phyloP scores from a whole-genome alignment of 2,329 filamentous ascomycete species.

The Macrophomina tecta region DNA sequence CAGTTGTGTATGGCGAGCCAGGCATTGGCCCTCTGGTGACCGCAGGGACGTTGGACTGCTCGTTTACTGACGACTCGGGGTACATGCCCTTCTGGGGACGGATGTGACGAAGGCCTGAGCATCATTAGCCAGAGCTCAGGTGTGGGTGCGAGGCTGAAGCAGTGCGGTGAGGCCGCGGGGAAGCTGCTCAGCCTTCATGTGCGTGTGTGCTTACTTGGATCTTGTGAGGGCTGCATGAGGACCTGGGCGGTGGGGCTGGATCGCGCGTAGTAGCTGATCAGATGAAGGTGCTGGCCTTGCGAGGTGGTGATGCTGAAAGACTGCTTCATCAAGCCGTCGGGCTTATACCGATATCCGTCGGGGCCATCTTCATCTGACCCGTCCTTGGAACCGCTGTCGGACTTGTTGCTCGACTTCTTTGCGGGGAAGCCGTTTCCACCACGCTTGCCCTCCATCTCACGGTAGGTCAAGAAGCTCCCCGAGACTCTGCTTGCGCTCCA shows the following conservation, averaged over 20 bases:
- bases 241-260: conserved; percentile 75
- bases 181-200: neutral
- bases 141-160: neutral
- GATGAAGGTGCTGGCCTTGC: conserved; percentile 85
- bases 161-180: neutral
- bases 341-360: conserved; percentile 63
- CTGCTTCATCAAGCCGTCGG: conserved; percentile 99
- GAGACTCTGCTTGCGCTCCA: conserved; percentile 98
- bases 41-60: conserved; percentile 78
- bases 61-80: conserved; percentile 91
- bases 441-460: conserved; percentile 98
- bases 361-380: conserved; percentile 78
- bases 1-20: conserved; percentile 61
- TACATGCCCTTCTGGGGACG: conserved; percentile 93
- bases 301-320: conserved; percentile 98
- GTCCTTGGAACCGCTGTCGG: conserved; percentile 81
- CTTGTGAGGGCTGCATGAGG: conserved; percentile 80
- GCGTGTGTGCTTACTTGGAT: conserved; percentile 57
- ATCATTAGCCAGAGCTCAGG: neutral
- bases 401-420: conserved; percentile 67
- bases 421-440: conserved; percentile 74
- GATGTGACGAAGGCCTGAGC: conserved; percentile 71
- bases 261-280: conserved; percentile 95
- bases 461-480: conserved; percentile 94
- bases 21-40: conserved; percentile 77